phyloP scores from a whole-genome alignment of 306 rosid genomes.

The Leucaena leucocephala region DNA sequence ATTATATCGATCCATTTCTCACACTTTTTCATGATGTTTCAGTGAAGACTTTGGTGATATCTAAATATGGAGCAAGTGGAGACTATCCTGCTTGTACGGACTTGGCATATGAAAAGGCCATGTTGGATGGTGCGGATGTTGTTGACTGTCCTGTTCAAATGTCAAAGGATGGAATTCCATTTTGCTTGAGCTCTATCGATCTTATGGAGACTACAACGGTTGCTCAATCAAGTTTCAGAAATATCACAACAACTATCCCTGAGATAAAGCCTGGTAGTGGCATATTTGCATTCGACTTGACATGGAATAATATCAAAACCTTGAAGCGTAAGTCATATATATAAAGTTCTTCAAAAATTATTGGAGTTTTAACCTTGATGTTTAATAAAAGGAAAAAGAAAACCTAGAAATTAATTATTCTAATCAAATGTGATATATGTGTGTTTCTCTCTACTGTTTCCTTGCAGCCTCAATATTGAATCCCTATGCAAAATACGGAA shows the following conservation, averaged over 20 bases:
- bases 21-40: slow-evolving; percentile 36
- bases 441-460: slow-evolving; percentile 33
- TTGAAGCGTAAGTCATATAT: slow-evolving; percentile 66
- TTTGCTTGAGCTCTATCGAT: slow-evolving; percentile 75
- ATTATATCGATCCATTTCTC: slow-evolving; percentile 42
- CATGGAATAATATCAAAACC: slow-evolving; percentile 62
- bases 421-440: slow-evolving; percentile 30
- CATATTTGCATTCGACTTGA: slow-evolving; percentile 71
- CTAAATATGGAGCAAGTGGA: slow-evolving; percentile 88
- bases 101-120: slow-evolving; percentile 63
- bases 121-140: slow-evolving; percentile 74
- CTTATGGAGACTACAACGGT: slow-evolving; percentile 70
- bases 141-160: slow-evolving; percentile 92
- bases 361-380: slow-evolving; percentile 23
- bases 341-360: slow-evolving; percentile 27
- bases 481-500: slow-evolving; percentile 38
- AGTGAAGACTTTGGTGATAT: slow-evolving; percentile 71
- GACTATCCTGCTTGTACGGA: slow-evolving; percentile 79
- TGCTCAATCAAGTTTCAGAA: slow-evolving; percentile 53
- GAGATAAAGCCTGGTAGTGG: slow-evolving; percentile 58
- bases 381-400: slow-evolving; percentile 12
- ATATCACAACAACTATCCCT: slow-evolving; percentile 43
- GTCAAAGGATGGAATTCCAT: slow-evolving; percentile 73
- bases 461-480: slow-evolving; percentile 68
- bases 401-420: slow-evolving; percentile 8